These are phyloP conservation scores for Verbena officinalis DNA, from an alignment of 257 asterid genomes.

Conservation along the genomic window DNA sequence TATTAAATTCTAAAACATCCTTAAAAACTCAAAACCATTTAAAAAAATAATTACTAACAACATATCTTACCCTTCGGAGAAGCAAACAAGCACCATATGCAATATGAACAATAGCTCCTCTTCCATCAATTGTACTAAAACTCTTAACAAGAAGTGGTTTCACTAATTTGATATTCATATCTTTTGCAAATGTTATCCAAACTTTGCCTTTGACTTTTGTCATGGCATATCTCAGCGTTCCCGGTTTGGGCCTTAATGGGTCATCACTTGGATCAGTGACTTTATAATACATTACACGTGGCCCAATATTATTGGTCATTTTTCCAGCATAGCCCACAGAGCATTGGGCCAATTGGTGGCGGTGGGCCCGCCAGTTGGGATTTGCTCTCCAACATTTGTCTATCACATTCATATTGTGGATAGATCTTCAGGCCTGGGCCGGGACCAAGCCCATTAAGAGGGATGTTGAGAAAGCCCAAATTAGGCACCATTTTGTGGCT, in stretches of 20 bases:
- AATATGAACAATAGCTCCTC: conserved; percentile 69
- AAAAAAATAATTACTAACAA: background rate
- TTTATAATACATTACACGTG: conserved; percentile 35
- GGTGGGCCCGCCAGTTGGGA: conserved; percentile 52
- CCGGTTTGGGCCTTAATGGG: conserved; percentile 64
- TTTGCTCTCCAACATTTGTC: conserved; percentile 73
- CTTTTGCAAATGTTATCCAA: conserved; percentile 74
- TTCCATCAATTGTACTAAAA: conserved; percentile 71
- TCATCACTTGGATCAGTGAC: conserved; percentile 69
- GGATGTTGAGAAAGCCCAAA: conserved; percentile 34
- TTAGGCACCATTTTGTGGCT: conserved; percentile 34
- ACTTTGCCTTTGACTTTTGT: conserved; percentile 59
- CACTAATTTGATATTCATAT: conserved; percentile 61
- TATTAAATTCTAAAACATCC: too few species aligned
- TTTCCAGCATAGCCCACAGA: conserved; percentile 74
- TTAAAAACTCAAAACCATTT: too few species aligned
- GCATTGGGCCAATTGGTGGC: conserved; percentile 71
- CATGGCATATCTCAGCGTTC: conserved; percentile 68
- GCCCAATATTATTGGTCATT: conserved; percentile 63
- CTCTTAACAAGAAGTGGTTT: conserved; percentile 74
- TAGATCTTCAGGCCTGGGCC: conserved; percentile 30
- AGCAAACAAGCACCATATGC: conserved; percentile 62
- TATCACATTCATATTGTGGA: conserved; percentile 50
- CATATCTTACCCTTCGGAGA: conserved; percentile 48
- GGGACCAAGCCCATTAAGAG: conserved; percentile 15